Conservation (phyloP, 495 filamentous ascomycete genomes). For the Letharia columbiana region DNA sequence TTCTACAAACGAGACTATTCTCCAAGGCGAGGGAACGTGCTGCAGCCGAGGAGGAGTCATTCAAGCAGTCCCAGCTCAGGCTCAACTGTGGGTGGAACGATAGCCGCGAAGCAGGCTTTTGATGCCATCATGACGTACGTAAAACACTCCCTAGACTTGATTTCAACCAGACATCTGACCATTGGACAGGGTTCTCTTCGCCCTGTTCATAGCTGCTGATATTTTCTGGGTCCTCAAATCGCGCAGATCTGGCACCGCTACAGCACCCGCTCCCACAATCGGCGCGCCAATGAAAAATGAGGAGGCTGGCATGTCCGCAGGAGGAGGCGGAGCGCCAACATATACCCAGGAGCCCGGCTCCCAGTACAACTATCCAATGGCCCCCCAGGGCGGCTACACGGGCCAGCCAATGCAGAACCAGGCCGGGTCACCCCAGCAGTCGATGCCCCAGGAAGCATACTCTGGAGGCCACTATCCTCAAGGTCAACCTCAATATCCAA, state of each 20-base stretch:
- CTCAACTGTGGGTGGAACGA: slow-evolving; percentile 6
- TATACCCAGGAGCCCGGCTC: neutral
- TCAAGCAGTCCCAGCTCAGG: neutral
- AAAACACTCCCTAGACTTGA: no score
- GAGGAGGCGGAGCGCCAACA: slow-evolving; percentile 2
- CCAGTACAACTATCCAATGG: neutral
- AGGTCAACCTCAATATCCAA: neutral
- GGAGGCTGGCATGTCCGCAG: slow-evolving; percentile 12
- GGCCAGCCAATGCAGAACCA: slow-evolving; percentile 12
- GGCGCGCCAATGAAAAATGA: slow-evolving; percentile 4
- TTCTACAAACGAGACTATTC: slow-evolving; percentile 10
- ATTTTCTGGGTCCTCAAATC: slow-evolving; percentile 17
- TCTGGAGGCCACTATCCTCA: slow-evolving; percentile 13
- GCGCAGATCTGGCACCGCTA: slow-evolving; percentile 4
- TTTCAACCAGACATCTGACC: neutral
- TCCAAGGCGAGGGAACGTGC: neutral
- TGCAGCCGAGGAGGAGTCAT: neutral
- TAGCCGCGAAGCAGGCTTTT: slow-evolving; percentile 18
- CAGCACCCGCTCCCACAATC: neutral
- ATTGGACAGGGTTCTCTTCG: slow-evolving; percentile 10
- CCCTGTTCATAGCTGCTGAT: slow-evolving; percentile 4
- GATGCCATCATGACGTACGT: slow-evolving; percentile 22
- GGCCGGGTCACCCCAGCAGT: neutral
- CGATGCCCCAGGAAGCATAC: neutral
- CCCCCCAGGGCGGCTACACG: slow-evolving; percentile 2